These are phyloP conservation scores for Suillus luteus DNA, from an alignment of 768 basidiomycete genomes.

Conservation along the genomic window DNA sequence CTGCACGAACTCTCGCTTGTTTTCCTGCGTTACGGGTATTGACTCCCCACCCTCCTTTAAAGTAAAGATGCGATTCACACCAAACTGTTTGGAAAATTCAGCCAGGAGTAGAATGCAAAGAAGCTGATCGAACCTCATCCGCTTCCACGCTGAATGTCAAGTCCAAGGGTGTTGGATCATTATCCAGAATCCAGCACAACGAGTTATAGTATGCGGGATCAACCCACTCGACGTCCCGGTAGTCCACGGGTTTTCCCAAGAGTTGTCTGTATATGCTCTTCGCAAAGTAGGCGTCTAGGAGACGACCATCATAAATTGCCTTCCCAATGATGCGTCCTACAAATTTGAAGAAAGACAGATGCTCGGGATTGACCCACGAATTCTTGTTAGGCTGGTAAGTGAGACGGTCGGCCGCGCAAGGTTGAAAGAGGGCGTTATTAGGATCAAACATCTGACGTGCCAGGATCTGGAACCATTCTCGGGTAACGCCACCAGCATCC, in stretches of 20 bases:
- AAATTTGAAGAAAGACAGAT: slow-evolving; percentile 97
- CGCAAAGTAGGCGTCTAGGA: slow-evolving; percentile 97
- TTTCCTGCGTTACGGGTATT: slow-evolving; percentile 92
- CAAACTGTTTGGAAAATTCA: slow-evolving; percentile 58
- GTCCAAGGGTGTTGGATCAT: slow-evolving; percentile 85
- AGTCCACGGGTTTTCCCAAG: slow-evolving; percentile 91
- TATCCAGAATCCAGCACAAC: slow-evolving; percentile 96
- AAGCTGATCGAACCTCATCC: slow-evolving; percentile 63
- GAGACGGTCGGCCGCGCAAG: slow-evolving; percentile 90
- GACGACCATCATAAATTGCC: slow-evolving; percentile 93
- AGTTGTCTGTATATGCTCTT: slow-evolving; percentile 95
- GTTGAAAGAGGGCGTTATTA: slow-evolving; percentile 97
- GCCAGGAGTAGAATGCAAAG: neutral
- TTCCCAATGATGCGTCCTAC: slow-evolving; percentile 98
- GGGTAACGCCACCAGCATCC: slow-evolving; percentile 96
- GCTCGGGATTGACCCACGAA: slow-evolving; percentile 93
- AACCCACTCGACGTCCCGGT: slow-evolving; percentile 95
- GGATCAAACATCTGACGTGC: slow-evolving; percentile 99
- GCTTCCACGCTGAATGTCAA: slow-evolving; percentile 95
- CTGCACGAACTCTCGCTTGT: slow-evolving; percentile 95
- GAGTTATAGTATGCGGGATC: slow-evolving; percentile 99
- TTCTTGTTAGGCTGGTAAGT: slow-evolving; percentile 97
- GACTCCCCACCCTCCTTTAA: slow-evolving; percentile 84
- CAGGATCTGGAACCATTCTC: slow-evolving; percentile 98
- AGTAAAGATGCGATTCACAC: slow-evolving; percentile 83